phyloP scores from a whole-genome alignment of 306 rosid species.

The Arachis hypogaea region DNA sequence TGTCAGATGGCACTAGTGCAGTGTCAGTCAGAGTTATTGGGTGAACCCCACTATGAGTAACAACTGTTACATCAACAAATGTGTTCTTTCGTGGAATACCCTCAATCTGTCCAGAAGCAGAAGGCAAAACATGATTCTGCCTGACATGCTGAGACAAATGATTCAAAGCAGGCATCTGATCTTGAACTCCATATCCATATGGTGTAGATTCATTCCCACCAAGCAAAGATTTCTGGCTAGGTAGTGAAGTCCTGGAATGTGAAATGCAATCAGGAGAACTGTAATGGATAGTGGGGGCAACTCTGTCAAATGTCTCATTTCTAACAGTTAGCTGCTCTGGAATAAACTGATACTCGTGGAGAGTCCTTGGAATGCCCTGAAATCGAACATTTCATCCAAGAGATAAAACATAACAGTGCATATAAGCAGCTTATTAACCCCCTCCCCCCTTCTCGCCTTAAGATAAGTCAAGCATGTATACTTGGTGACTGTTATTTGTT shows the following conservation, averaged over 20 bases:
- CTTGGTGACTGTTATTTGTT: too few species aligned
- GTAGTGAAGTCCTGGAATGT: constrained; percentile 27
- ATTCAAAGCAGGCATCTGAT: constrained; percentile 53
- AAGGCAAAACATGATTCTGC: constrained; percentile 47
- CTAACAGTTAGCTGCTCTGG: constrained; percentile 76
- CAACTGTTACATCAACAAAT: constrained; percentile 44
- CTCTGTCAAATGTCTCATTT: constrained; percentile 54
- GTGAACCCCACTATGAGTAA: constrained; percentile 50
- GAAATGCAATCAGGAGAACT: constrained; percentile 51
- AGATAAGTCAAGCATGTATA: constrained; percentile 5
- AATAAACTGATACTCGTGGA: constrained; percentile 78
- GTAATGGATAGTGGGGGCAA: constrained; percentile 48
- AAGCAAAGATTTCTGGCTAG: constrained; percentile 23
- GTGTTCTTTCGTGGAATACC: constrained; percentile 43
- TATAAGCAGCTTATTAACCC: too few species aligned
- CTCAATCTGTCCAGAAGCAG: constrained; percentile 51
- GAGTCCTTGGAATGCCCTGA: constrained; percentile 65
- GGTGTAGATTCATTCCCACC: constrained; percentile 54
- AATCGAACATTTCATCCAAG: constrained; percentile 25
- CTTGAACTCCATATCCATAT: constrained; percentile 55
- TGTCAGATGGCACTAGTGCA: constrained; percentile 49
- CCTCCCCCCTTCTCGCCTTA: neutral
- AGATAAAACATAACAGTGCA: too few species aligned
- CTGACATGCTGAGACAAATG: constrained; percentile 57
- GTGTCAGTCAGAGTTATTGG: constrained; percentile 49